These are phyloP conservation scores for Tritrichomonas musculus DNA, from an alignment of 208 protist species.

Conservation along the genomic window DNA sequence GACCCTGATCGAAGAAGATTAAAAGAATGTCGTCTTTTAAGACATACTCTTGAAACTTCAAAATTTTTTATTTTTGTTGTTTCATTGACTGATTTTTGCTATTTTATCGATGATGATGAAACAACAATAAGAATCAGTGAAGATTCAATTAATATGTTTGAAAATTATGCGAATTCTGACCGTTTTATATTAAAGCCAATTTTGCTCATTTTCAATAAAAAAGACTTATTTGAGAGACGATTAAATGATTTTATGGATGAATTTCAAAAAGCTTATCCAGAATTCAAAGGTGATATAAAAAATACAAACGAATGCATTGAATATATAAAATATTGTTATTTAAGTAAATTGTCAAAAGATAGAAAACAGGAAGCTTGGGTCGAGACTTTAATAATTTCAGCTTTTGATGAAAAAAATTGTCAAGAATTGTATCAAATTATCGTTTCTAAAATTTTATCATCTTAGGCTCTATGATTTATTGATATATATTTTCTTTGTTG, in stretches of 20 bases:
- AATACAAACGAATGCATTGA: neutral
- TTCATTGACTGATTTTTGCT: neutral
- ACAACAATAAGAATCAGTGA: neutral
- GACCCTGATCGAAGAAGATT: conserved; percentile 35
- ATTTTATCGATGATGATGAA: neutral
- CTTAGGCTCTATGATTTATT: too few species aligned
- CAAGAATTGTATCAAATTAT: too few species aligned
- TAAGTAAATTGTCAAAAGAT: too few species aligned
- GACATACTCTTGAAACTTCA: too few species aligned
- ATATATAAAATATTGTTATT: neutral
- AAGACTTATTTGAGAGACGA: neutral
- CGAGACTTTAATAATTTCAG: too few species aligned
- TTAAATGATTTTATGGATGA: neutral
- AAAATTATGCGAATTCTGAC: neutral
- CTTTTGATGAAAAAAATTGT: too few species aligned
- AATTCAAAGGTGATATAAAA: neutral
- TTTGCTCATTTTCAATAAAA: neutral
- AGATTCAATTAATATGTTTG: neutral
- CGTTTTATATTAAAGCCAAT: neutral
- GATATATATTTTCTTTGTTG: too few species aligned
- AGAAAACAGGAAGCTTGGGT: too few species aligned
- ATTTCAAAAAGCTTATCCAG: neutral
- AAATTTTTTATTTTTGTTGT: neutral
- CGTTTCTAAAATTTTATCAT: too few species aligned
- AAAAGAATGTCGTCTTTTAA: conserved; percentile 42